Evolutionary conservation across 2,329 filamentous ascomycete species (phyloP).

Genomic region (Colletotrichum orbiculare): DNA sequence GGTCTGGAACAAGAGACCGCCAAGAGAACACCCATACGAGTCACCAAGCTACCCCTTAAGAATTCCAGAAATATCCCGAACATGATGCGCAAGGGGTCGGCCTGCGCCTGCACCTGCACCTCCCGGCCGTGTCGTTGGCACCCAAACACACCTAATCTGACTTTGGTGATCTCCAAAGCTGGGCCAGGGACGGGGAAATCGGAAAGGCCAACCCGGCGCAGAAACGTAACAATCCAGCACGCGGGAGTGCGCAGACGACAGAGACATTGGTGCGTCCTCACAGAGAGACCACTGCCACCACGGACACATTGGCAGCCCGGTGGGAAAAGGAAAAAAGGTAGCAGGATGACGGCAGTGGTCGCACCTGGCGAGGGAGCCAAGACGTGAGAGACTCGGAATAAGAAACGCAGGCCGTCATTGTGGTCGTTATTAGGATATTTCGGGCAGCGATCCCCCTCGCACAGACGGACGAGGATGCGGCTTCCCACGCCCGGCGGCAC

Average conservation of each 20-base stretch:
- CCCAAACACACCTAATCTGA: slow-evolving; percentile 27
- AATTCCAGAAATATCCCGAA: slow-evolving; percentile 14
- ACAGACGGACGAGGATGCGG: neutral
- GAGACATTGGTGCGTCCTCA: too few species aligned
- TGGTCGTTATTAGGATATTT: slow-evolving; percentile 15
- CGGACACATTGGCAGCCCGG: too few species aligned
- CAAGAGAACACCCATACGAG: neutral
- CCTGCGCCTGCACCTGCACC: neutral
- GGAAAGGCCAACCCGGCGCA: slow-evolving; percentile 19
- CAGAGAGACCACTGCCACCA: too few species aligned
- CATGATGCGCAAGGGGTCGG: slow-evolving; percentile 7
- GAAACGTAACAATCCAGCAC: neutral
- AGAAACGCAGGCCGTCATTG: slow-evolving; percentile 23
- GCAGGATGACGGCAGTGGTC: slow-evolving; percentile 12
- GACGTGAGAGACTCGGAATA: slow-evolving; percentile 9
- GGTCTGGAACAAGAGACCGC: too few species aligned
- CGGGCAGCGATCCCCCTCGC: slow-evolving; percentile 24
- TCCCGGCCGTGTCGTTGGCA: neutral
- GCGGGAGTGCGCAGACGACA: slow-evolving; percentile 10
- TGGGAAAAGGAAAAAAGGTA: neutral
- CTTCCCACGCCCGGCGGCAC: neutral
- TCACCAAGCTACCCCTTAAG: neutral
- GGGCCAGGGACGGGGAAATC: slow-evolving; percentile 21
- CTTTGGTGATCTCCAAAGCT: slow-evolving; percentile 18
- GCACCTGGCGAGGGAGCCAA: neutral